Evolutionary conservation across 331 rosid genomes (phyloP).

Genomic region (Spiraea crenata): DNA sequence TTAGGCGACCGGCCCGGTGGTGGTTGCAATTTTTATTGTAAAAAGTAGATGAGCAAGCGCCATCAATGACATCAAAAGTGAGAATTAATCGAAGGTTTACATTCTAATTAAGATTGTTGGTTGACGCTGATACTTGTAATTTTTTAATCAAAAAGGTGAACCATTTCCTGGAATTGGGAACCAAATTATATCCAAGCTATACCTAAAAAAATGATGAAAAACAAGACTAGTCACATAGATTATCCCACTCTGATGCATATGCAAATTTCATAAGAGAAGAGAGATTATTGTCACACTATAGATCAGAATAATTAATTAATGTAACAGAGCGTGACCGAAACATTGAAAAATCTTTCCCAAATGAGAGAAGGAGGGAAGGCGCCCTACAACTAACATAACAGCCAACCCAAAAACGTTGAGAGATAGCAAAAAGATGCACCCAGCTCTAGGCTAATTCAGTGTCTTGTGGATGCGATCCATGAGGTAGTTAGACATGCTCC

Average conservation of each 20-base stretch:
- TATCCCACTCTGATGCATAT: not conserved
- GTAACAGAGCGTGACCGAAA: no score
- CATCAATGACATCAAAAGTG: conserved; percentile 27
- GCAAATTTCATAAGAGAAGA: no score
- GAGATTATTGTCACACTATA: no score
- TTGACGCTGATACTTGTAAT: not conserved
- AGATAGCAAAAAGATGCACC: no score
- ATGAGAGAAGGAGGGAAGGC: no score
- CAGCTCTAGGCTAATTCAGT: no score
- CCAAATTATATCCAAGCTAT: not conserved
- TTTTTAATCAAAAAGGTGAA: not conserved
- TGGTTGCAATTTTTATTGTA: conserved; percentile 25
- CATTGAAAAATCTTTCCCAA: no score
- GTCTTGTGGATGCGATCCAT: no score
- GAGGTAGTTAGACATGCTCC: no score
- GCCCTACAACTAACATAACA: no score
- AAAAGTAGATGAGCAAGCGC: conserved; percentile 28
- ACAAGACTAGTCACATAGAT: not conserved
- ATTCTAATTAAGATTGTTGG: not conserved
- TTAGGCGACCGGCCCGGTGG: conserved; percentile 18
- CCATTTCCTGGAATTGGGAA: not conserved
- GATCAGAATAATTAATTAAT: no score
- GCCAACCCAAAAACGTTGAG: no score
- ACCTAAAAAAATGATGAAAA: not conserved
- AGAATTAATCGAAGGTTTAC: conserved; percentile 5